Conservation (phyloP, 2,329 filamentous ascomycete genomes). For the Raffaelea deltoideospora region DNA sequence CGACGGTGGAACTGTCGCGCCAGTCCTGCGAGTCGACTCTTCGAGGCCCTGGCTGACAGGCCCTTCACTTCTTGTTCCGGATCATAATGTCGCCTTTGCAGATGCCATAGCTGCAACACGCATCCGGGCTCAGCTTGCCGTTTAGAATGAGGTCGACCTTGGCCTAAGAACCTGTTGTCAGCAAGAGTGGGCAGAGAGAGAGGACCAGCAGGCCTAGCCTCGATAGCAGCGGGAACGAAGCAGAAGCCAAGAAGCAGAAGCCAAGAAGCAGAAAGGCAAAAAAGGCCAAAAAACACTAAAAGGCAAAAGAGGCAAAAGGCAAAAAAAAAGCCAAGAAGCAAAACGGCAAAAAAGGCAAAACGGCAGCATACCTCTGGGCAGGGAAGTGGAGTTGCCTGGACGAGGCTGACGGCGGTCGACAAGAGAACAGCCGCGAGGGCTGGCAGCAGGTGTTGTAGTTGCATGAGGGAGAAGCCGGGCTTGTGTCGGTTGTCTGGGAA, state of each 20-base stretch:
- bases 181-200: background rate
- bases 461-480: background rate
- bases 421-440: slow-evolving; percentile 10
- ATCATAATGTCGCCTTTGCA: slow-evolving; percentile 35
- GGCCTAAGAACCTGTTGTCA: slow-evolving; percentile 9
- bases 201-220: too few species aligned
- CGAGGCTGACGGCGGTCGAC: slow-evolving; percentile 14
- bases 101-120: slow-evolving; percentile 37
- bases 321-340: background rate
- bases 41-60: too few species aligned
- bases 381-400: slow-evolving; percentile 19
- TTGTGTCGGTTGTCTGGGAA: background rate
- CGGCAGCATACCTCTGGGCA: slow-evolving; percentile 24
- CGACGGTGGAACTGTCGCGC: too few species aligned
- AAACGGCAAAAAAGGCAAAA: too few species aligned
- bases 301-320: too few species aligned
- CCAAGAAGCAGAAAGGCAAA: too few species aligned
- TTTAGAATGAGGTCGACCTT: slow-evolving; percentile 29
- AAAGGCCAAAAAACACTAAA: background rate
- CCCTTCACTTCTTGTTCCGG: too few species aligned
- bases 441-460: background rate
- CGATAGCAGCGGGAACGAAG: too few species aligned
- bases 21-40: too few species aligned
- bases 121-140: slow-evolving; percentile 29
- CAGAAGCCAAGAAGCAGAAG: too few species aligned